Base-by-base conservation (phyloP, 192 early-diverging fungal species). In the Coemansia sp. region DNA sequence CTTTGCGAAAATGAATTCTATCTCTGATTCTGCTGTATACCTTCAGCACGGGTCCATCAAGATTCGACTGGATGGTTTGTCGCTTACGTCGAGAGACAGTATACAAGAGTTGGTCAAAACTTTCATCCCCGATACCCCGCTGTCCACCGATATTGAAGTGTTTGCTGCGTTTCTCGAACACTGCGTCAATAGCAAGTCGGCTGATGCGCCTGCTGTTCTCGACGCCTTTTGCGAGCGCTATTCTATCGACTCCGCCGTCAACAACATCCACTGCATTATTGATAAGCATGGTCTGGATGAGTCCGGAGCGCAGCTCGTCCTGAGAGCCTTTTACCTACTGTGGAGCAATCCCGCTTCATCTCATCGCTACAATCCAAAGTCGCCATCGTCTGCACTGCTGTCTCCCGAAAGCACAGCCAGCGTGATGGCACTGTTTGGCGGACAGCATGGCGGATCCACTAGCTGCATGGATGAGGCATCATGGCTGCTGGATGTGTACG, bases 341-440 rank as follows among this genome's bases (percentile, higher is more conserved):
- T 74, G 71, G 71, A 19, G 57, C 19, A 9, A 15, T 2, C 9
- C 44, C 5, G 59, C 19, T 13, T 55, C 45, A 1, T 20, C 36
- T 17, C 20, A n/a, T 17, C 28, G 19, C 0, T 60, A 56, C 6
- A 0, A 34, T 5, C 2, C 11, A 33, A 4, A 33, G 1, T 23
- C 20, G 0, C 11, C 17, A 5, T 1, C 2, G 7, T 50, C 72
- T 4, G 65, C 59, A 0, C 55, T 79, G 9, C 48, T 86, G 34
- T 59, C 67, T 6, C 50, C 84, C 15, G 81, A 81, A 9, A 74
- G 75, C 23, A 82, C 86, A 19, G 69, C 75, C 28, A 47, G 20
- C 20, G 62, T 87, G 17, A 84, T 93, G 64, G 92, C 93, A 30
- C 81, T 96, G 55, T 98, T 98, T 84, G 96, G 96, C 53, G 96